phyloP scores from a whole-genome alignment of 2,329 filamentous ascomycete genomes.

The Microsporum ferrugineum region DNA sequence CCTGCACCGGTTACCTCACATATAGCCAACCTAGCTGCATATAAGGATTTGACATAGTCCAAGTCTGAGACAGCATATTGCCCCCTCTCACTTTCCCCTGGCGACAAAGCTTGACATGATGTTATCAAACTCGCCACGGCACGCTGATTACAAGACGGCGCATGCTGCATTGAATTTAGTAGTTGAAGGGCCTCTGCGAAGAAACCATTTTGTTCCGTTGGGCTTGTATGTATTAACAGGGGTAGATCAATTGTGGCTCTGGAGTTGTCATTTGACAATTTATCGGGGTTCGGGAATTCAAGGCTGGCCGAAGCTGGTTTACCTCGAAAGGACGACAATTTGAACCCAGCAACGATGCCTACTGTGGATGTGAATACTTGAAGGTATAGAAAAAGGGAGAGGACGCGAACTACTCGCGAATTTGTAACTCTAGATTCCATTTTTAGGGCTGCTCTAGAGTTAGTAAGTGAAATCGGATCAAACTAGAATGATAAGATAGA shows the following conservation, averaged over 20 bases:
- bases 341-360: slow-evolving; percentile 5
- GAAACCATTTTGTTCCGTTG: slow-evolving; percentile 23
- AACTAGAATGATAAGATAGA: not conserved
- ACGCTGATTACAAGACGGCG: slow-evolving; percentile 43
- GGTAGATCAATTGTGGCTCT: slow-evolving; percentile 19
- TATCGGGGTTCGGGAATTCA: not conserved
- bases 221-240: slow-evolving; percentile 19
- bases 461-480: not conserved
- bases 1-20: slow-evolving; percentile 50
- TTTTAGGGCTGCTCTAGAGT: not conserved
- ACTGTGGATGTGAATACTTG: not conserved
- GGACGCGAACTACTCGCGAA: not conserved
- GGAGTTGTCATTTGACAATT: not conserved
- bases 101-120: slow-evolving; percentile 42
- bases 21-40: slow-evolving; percentile 50
- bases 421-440: not conserved
- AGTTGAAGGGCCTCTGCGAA: slow-evolving; percentile 34
- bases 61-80: slow-evolving; percentile 23
- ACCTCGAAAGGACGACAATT: slow-evolving; percentile 9
- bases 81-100: slow-evolving; percentile 18
- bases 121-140: slow-evolving; percentile 42
- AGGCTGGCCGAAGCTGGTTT: slow-evolving; percentile 6
- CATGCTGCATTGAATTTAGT: slow-evolving; percentile 35
- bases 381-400: not conserved
- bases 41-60: slow-evolving; percentile 44